Percentiles rank a stretch among this genome's conserved stretches.
Conservation (phyloP, 768 basidiomycete species). For the Clavulina sp. region DNA sequence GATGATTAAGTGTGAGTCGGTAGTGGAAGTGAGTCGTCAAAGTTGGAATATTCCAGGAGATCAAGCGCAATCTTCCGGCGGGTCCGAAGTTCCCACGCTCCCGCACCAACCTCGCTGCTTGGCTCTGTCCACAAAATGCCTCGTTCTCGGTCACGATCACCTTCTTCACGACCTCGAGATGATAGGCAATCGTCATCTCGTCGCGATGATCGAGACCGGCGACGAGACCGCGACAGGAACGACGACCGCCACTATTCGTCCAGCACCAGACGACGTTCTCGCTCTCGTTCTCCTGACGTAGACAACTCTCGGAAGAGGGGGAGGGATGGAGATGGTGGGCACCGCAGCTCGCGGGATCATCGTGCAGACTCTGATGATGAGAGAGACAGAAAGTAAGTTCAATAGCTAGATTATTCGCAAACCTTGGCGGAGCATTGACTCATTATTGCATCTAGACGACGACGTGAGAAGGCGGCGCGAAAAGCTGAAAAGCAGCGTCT, state of each 20-base stretch:
- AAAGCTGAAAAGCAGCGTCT: slow-evolving; percentile 77
- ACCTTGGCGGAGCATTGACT: no score
- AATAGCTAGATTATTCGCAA: no score
- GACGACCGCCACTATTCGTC: not conserved
- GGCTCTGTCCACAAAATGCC: slow-evolving; percentile 5
- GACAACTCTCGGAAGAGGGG: slow-evolving; percentile 19
- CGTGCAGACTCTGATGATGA: not conserved
- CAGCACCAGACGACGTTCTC: slow-evolving; percentile 27
- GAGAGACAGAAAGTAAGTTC: not conserved
- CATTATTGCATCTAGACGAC: not conserved
- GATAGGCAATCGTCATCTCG: not conserved
- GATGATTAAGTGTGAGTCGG: not conserved
- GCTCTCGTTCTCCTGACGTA: slow-evolving; percentile 17
- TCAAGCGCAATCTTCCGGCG: no score
- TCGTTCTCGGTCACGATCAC: slow-evolving; percentile 10
- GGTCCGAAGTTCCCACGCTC: no score
- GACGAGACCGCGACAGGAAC: no score
- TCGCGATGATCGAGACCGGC: no score
- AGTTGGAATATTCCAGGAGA: no score
- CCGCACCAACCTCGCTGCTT: no score
- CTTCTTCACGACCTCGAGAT: not conserved
- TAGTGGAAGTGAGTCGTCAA: not conserved
- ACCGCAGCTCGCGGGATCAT: not conserved
- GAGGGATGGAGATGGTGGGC: slow-evolving; percentile 8
- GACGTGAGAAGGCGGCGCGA: slow-evolving; percentile 49